Base-by-base conservation (phyloP, 345 rosid species). In the Lumnitzera littorea region DNA sequence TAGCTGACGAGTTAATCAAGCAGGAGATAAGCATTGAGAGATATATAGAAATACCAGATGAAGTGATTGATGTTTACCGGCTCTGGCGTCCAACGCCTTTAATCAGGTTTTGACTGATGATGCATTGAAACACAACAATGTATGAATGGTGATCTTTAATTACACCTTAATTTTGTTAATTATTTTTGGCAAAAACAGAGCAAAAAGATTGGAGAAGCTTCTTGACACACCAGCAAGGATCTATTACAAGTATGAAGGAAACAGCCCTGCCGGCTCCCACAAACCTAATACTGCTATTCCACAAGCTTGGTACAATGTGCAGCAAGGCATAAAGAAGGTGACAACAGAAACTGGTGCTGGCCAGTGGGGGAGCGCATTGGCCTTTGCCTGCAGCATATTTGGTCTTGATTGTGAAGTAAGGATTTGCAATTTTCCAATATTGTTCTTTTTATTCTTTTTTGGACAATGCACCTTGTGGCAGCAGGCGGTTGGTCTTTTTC, bases 281-380 rank as follows among this genome's bases (percentile, higher is more conserved):
- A 92, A 92, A 70, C 91, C 96, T 0, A 92, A 92, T 81, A 57
- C 84, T 36, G 94, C 98, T 0, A 84, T 92, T 57, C 98, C 98
- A 0, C 98, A 92, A 74, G 96, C 68, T 50, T 85, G 78, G 72
- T 89, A 87, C 58, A 92, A 92, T 66, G 91, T 90, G 0, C 74
- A 81, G 70, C 82, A 78, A 77, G 96, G 96, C 5, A 46, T 82
- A 56, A 92, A 82, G 81, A 92, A 84, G 41, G 72, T 89, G 53
- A 94, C 85, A 17, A 92, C 98, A 0, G 96, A 92, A 78, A 92
- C 96, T 0, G 98, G 98, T 7, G 98, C 98, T 59, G 98, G 98
- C 52, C 98, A 92, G 65, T 92, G 98, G 98, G 98, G 98, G 57
- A 66, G 96, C 61, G 79, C 96, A 15, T 72, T 92, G 62, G 94